phyloP scores from a whole-genome alignment of 2,329 filamentous ascomycete species.

The Microdochium bolleyi region DNA sequence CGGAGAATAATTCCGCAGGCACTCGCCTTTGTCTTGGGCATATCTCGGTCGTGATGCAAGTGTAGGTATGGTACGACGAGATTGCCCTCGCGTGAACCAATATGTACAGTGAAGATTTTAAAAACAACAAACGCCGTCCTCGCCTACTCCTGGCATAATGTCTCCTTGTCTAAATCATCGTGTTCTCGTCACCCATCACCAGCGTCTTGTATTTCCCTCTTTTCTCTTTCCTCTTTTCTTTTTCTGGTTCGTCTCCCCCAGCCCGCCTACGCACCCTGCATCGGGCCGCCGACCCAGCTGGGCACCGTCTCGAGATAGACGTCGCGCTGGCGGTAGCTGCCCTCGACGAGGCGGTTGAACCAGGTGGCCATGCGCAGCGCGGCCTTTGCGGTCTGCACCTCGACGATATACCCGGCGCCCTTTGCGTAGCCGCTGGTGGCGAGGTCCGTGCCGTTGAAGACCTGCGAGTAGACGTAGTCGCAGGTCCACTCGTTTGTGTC shows the following conservation, averaged over 20 bases:
- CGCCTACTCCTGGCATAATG: too few relatives aligned
- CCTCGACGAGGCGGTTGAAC: slow-evolving; percentile 10
- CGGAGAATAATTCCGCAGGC: too few relatives aligned
- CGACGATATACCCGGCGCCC: slow-evolving; percentile 10
- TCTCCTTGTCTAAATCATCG: too few relatives aligned
- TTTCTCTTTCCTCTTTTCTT: background rate
- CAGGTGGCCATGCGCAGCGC: slow-evolving; percentile 11
- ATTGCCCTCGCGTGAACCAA: too few relatives aligned
- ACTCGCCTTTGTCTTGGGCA: too few relatives aligned
- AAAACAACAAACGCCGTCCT: too few relatives aligned
- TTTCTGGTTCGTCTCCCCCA: too few relatives aligned
- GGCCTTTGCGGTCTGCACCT: slow-evolving; percentile 11
- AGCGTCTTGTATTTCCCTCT: too few relatives aligned
- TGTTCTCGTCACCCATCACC: too few relatives aligned
- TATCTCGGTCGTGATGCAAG: too few relatives aligned
- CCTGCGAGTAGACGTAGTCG: slow-evolving; percentile 12
- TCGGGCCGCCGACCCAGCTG: slow-evolving; percentile 5
- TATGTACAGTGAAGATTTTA: too few relatives aligned
- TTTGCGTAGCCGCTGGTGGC: slow-evolving; percentile 11
- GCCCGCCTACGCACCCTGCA: background rate
- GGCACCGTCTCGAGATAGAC: slow-evolving; percentile 7
- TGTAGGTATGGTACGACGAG: too few relatives aligned
- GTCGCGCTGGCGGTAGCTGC: slow-evolving; percentile 10
- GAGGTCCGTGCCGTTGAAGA: slow-evolving; percentile 12
- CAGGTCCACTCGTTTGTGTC: slow-evolving; percentile 13